Base-by-base conservation (phyloP, 148 eudicot genomes). In the Fagopyrum homotropicum region DNA sequence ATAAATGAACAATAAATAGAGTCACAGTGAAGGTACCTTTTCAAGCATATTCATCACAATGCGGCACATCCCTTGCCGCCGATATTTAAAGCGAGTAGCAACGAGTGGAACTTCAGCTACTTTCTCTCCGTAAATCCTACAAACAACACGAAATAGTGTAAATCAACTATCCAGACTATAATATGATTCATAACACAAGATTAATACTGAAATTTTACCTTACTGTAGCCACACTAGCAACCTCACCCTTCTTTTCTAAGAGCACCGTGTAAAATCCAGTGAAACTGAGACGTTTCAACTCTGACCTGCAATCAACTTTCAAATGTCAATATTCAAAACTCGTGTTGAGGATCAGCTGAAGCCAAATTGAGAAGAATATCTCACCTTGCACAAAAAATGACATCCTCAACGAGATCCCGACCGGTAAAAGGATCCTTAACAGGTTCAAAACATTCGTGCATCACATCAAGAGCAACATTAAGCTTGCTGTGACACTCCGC, bases 1-100 rank as follows among this genome's bases (percentile, higher is more conserved):
- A 22, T 22, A 54, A 19, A 51, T 1, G 11, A 45, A 73, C 19
- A 30, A 45, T 14, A 72, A 29, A 73, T 50, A 52, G 44, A 50
- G 14, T 44, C 26, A 22, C 26, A 22, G 26, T 22, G 51, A 69
- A 17, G 7, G 74, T 96, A 96, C 99, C 84, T 81, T 79, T 87
- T 96, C 94, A 79, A 96, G 86, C 55, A 93, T 91, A 57, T 82
- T 80, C 76, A 96, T 84, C 69, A 96, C 90, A 43, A 89, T 92
- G 6, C 97, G 90, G 73, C 92, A 90, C 99, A 96, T 96, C 81
- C 99, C 99, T 78, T 90, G 99, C 52, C 91, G 98, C 78, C 99
- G 88, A 75, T 92, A 92, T 44, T 87, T 86, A 76, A 88, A 89
- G 26, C 26, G 26, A 22, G 26, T 22, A 22, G 26, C 26, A 22